Percentiles rank a stretch among this genome's conserved stretches.
phyloP scores from a whole-genome alignment of 2,329 filamentous ascomycete species.

The Aspergillus nomiae region DNA sequence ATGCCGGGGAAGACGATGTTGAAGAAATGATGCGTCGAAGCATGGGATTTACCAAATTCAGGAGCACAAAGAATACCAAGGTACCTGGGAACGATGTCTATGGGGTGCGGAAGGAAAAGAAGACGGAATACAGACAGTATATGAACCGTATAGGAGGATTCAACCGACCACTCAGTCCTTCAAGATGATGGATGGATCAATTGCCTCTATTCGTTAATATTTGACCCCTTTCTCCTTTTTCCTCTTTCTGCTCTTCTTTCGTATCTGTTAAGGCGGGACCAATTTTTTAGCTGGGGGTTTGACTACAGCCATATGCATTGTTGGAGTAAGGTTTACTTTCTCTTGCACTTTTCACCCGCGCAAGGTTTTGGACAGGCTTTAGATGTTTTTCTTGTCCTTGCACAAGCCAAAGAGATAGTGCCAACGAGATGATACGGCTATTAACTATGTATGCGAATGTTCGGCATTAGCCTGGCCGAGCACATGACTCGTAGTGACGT shows the following conservation, averaged over 20 bases:
- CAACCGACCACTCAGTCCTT: slow-evolving; percentile 53
- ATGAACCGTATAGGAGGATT: slow-evolving; percentile 64
- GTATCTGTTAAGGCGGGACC: slow-evolving; percentile 16
- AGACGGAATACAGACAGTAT: slow-evolving; percentile 93
- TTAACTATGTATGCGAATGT: not conserved
- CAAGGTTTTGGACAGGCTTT: slow-evolving; percentile 1
- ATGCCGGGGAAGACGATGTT: slow-evolving; percentile 62
- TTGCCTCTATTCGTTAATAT: slow-evolving; percentile 2
- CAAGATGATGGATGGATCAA: slow-evolving; percentile 29
- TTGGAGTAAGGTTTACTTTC: slow-evolving; percentile 29
- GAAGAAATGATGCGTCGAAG: slow-evolving; percentile 75
- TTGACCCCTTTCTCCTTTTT: slow-evolving; percentile 5
- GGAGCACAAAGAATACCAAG: slow-evolving; percentile 84
- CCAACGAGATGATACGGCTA: not conserved
- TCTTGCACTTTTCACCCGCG: not conserved
- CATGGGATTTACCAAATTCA: slow-evolving; percentile 90
- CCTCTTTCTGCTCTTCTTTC: not conserved
- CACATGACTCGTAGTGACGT: slow-evolving; percentile 39
- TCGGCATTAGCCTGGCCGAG: slow-evolving; percentile 11
- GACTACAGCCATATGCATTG: slow-evolving; percentile 28
- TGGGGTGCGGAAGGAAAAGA: slow-evolving; percentile 86
- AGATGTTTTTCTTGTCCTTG: not conserved
- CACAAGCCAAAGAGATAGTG: not conserved
- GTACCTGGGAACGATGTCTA: slow-evolving; percentile 84
- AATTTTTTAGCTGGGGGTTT: slow-evolving; percentile 2